These are phyloP conservation scores for Filobasidium uniguttulatum DNA, from an alignment of 1,284 basidiomycete genomes.

Conservation along the genomic window DNA sequence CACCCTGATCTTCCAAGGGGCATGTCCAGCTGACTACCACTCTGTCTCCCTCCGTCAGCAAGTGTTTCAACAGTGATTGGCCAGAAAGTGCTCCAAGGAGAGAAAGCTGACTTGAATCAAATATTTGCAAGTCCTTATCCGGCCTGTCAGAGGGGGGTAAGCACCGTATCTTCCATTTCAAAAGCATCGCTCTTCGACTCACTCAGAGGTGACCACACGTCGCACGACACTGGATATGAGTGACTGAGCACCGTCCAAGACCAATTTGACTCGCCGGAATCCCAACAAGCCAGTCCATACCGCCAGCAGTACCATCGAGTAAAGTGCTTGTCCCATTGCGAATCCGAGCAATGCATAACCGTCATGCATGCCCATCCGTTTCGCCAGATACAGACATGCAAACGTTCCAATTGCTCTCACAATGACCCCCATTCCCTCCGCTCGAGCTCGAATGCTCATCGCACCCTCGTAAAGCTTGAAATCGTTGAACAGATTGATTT, in stretches of 20 bases:
- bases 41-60: conserved; percentile 91
- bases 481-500: conserved; percentile 48
- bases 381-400: conserved; percentile 42
- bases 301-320: conserved; percentile 42
- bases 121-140: no score
- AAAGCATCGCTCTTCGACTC: no score
- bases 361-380: conserved; percentile 20
- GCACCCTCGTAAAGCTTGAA: conserved; percentile 25
- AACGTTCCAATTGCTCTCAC: conserved; percentile 59
- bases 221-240: background rate
- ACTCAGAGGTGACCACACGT: background rate
- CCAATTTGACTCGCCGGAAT: no score
- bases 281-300: conserved; percentile 16
- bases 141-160: no score
- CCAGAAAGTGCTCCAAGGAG: conserved; percentile 51
- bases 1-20: conserved; percentile 72
- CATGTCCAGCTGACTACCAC: conserved; percentile 70
- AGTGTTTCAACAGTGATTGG: conserved; percentile 82
- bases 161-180: no score
- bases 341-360: conserved; percentile 59
- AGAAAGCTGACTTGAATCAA: no score
- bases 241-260: no score
- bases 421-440: conserved; percentile 71
- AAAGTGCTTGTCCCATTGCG: conserved; percentile 62
- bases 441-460: conserved; percentile 55